Evolutionary conservation across 306 rosid species (phyloP).

Genomic region (Trichosanthes truncata): DNA sequence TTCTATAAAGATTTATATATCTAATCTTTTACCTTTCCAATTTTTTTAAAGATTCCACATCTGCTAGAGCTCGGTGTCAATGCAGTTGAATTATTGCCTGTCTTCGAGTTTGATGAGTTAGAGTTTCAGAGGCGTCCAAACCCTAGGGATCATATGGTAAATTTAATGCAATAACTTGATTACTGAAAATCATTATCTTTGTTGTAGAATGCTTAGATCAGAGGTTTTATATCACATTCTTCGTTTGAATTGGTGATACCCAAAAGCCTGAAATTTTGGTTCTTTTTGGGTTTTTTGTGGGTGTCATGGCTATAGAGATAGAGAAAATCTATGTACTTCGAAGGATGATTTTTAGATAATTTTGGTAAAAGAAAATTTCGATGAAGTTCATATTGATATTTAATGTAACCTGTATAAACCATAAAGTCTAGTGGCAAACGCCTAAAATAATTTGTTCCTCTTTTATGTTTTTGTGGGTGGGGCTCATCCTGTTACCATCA

Average conservation of each 20-base stretch:
- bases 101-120: conserved; percentile 89
- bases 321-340: background rate
- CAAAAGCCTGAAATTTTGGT: background rate
- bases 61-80: conserved; percentile 91
- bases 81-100: conserved; percentile 82
- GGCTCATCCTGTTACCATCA: background rate
- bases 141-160: conserved; percentile 96
- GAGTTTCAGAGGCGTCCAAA: conserved; percentile 83
- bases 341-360: background rate
- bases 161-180: background rate
- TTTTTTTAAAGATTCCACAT: conserved; percentile 73
- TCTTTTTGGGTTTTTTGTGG: background rate
- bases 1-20: background rate
- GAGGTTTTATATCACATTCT: background rate
- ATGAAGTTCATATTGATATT: background rate
- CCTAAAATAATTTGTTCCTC: background rate
- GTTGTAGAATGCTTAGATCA: background rate
- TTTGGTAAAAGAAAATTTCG: background rate
- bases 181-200: background rate
- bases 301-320: background rate
- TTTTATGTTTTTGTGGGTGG: background rate
- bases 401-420: background rate
- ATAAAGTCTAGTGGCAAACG: background rate
- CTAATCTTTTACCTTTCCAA: background rate
- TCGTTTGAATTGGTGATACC: background rate